Base-by-base conservation (phyloP, 192 early-diverging fungal species). In the Coemansia sp. region DNA sequence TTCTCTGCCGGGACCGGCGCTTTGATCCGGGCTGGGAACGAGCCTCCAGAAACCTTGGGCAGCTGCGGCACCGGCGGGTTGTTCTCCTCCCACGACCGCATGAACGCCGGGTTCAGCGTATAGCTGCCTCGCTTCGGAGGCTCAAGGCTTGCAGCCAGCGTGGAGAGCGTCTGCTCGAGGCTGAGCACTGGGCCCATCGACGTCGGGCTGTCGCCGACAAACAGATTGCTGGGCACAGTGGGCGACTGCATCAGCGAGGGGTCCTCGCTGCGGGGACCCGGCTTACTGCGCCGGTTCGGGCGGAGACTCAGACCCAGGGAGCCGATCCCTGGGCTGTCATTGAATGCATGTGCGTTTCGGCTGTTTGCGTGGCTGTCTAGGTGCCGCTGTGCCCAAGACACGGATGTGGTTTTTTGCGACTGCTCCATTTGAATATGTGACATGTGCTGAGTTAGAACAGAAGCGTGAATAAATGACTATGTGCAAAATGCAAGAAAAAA, bases 11-110 rank as follows among this genome's bases (percentile, higher is more conserved):
- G 53, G 19, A 52, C 21, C 9, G 57, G 53, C 23, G 33, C 29
- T 5, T 51, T 49, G 43, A 56, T 27, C 23, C 50, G 54, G 14
- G 52, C 25, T 10, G 62, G 62, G 18, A 64, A 56, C 40, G 69
- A 62, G 16, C 60, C 62, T 10, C 33, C 47, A 5, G 32, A 4
- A 18, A 55, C 30, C 25, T 51, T 62, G 18, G 74, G 74, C n/a
- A 67, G 29, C 47, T 65, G 50, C 19, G 67, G 67, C 3, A 77
- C 56, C 38, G 74, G 74, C 28, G 74, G 74, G 19, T 58, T 62
- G 18, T 51, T 47, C 11, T 38, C 45, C 2, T 77, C 58, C 74
- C 65, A 67, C 8, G 56, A 35, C 10, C 56, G 38, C 27, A 47
- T 44, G 58, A 71, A 71, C 3, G 61, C 69, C 9, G 57, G 56